Conservation (phyloP, 371 early-diverging fungal genomes). For the Circinella minor region DNA sequence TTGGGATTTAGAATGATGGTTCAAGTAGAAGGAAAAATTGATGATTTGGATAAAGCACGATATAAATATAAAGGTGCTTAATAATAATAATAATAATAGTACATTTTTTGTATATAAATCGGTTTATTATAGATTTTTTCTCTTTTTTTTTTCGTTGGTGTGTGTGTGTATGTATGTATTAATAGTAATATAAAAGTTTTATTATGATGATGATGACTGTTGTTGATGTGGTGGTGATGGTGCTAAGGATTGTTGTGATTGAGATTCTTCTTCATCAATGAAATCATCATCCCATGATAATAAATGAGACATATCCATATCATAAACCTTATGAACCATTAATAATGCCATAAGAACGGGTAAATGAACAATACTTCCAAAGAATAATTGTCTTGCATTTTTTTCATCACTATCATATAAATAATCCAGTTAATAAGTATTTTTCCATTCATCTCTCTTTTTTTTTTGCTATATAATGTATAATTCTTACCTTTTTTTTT, state of each 20-base stretch:
- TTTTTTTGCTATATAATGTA: no score
- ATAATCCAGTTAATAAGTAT: not conserved
- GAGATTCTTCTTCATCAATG: constrained; percentile 8
- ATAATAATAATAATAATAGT: not conserved
- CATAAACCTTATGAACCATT: constrained; percentile 80
- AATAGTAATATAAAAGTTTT: no score
- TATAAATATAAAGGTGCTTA: constrained; percentile 49
- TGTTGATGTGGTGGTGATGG: not conserved
- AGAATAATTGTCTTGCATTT: constrained; percentile 87
- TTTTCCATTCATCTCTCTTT: not conserved
- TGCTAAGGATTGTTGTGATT: not conserved
- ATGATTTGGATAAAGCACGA: constrained; percentile 39
- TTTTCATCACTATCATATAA: constrained; percentile 62
- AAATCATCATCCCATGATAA: constrained; percentile 17
- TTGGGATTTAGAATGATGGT: constrained; percentile 37
- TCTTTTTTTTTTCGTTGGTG: not conserved
- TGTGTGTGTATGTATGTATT: no score
- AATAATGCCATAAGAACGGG: constrained; percentile 85
- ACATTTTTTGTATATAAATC: not conserved
- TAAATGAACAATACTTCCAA: constrained; percentile 87
- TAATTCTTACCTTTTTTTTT: constrained; percentile 43
- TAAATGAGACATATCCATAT: constrained; percentile 10
- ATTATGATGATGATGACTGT: not conserved
- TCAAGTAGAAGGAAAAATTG: constrained; percentile 34
- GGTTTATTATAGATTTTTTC: not conserved